Conservation (phyloP, 176 grass and related monocot genomes). For the Saccharum officinarum region DNA sequence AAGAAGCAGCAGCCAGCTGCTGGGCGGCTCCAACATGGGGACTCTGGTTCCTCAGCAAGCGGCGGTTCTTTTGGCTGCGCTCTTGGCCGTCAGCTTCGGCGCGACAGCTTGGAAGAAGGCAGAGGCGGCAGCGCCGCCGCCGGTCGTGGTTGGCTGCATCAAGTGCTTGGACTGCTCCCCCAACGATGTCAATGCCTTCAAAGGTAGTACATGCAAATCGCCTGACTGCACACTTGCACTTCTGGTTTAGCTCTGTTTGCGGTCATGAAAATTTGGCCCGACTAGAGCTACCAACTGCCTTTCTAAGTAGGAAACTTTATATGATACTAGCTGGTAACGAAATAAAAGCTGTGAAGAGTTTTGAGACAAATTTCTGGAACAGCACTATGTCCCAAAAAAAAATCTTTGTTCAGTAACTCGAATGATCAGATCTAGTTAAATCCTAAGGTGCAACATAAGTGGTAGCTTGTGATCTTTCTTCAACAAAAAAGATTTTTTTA, state of each 20-base stretch:
- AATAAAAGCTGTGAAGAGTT: neutral
- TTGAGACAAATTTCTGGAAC: neutral
- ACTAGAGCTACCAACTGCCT: neutral
- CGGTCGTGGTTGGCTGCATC: slow-evolving; percentile 37
- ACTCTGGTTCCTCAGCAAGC: slow-evolving; percentile 7
- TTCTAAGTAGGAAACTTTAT: neutral
- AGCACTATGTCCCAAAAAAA: neutral
- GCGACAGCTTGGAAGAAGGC: slow-evolving; percentile 8
- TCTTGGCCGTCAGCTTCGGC: slow-evolving; percentile 23
- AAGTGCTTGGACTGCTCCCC: slow-evolving; percentile 54
- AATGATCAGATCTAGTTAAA: neutral
- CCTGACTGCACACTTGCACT: neutral
- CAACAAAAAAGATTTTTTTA: neutral
- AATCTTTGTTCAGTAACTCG: neutral
- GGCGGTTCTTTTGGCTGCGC: slow-evolving; percentile 18
- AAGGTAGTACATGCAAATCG: slow-evolving; percentile 40
- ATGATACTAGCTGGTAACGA: neutral
- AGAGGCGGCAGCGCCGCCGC: neutral
- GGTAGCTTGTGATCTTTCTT: neutral
- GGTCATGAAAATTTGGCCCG: neutral
- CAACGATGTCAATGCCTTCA: slow-evolving; percentile 27
- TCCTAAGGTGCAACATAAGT: neutral
- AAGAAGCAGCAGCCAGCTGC: neutral
- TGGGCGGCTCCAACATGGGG: slow-evolving; percentile 27
- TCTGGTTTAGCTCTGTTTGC: neutral